These are phyloP conservation scores for Obba rivulosa DNA, from an alignment of 768 basidiomycete genomes.

Conservation along the genomic window DNA sequence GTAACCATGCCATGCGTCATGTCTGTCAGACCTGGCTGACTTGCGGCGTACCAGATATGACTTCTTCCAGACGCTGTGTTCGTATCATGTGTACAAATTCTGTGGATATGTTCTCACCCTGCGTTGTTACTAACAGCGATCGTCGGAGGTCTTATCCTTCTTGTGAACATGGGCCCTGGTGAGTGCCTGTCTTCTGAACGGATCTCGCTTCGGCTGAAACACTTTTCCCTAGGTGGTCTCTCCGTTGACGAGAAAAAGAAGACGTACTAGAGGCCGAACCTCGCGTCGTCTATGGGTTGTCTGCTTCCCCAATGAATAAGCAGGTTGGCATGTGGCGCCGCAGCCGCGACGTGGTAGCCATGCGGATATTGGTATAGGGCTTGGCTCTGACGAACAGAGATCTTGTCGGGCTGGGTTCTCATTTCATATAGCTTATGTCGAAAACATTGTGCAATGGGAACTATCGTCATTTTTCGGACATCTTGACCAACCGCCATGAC, in stretches of 20 bases:
- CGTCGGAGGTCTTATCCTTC: slow-evolving; percentile 92
- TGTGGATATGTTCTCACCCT: background rate
- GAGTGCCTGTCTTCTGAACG: slow-evolving; percentile 18
- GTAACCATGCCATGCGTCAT: slow-evolving; percentile 22
- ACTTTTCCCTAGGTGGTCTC: slow-evolving; percentile 61
- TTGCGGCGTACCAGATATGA: slow-evolving; percentile 66
- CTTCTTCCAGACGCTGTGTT: slow-evolving; percentile 96
- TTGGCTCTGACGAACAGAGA: no score
- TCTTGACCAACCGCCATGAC: no score
- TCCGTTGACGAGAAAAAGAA: slow-evolving; percentile 99
- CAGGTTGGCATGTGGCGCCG: no score
- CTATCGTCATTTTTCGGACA: no score
- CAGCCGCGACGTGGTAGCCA: no score
- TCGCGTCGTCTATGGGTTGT: no score
- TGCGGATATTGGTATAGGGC: no score
- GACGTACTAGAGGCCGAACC: slow-evolving; percentile 47
- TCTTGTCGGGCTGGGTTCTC: no score
- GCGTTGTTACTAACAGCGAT: slow-evolving; percentile 48
- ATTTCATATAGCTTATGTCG: no score
- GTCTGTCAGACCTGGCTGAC: background rate
- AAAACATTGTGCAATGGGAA: no score
- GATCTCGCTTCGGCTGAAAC: slow-evolving; percentile 4
- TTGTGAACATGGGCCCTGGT: slow-evolving; percentile 98
- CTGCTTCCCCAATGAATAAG: no score
- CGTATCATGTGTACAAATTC: background rate